Evolutionary conservation across 208 protist genomes (phyloP).

Genomic region (Acanthamoeba healyi): DNA sequence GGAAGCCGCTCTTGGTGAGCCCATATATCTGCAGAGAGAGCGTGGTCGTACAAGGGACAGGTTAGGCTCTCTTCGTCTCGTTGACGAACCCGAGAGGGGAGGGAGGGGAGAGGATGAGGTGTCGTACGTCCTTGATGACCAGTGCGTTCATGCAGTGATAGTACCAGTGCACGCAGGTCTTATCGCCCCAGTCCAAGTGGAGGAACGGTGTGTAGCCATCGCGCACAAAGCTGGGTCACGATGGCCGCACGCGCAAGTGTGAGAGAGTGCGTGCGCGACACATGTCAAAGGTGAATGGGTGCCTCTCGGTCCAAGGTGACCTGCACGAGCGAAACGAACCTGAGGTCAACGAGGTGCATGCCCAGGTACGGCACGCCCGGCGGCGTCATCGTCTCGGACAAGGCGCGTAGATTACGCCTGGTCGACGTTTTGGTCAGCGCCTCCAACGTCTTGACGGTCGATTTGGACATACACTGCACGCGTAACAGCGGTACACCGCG

Average conservation of each 20-base stretch:
- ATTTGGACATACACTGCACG: not conserved
- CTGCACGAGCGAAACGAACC: too few relatives aligned
- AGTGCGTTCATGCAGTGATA: constrained; percentile 39
- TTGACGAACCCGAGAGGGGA: not conserved
- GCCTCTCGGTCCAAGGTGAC: not conserved
- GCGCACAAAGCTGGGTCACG: not conserved
- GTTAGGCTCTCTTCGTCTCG: too few relatives aligned
- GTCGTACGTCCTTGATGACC: not conserved
- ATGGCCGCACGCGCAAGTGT: not conserved
- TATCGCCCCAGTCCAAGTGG: not conserved
- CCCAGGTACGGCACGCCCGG: constrained; percentile 15
- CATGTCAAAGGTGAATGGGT: not conserved
- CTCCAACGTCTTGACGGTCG: not conserved
- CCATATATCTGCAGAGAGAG: not conserved
- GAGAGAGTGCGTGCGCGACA: not conserved
- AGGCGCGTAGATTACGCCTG: not conserved
- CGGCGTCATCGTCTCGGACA: not conserved
- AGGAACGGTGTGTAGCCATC: constrained; percentile 23
- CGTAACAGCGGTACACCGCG: too few relatives aligned
- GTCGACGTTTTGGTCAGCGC: not conserved
- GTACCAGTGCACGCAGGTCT: constrained; percentile 21
- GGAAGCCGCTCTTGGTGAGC: not conserved
- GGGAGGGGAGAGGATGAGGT: not conserved
- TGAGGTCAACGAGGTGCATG: constrained; percentile 9
- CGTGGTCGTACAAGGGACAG: too few relatives aligned